Percentiles rank a stretch among this genome's conserved stretches.
Evolutionary conservation across 257 asterid genomes (phyloP).

Genomic region (Fraxinus quadrangulata): DNA sequence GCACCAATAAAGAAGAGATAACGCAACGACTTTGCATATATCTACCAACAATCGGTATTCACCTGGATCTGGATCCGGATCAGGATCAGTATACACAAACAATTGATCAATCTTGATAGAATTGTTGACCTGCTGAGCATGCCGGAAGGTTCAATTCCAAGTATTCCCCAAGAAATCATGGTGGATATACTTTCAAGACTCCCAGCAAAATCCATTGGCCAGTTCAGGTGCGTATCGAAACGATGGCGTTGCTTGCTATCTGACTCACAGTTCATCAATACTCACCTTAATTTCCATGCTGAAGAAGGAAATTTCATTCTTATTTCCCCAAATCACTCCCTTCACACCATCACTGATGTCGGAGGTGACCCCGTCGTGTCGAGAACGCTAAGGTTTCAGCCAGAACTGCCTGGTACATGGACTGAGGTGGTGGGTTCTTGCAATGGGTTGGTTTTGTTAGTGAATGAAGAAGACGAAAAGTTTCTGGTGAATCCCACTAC

Average conservation of each 20-base stretch:
- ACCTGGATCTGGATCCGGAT: no score
- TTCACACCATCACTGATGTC: not conserved
- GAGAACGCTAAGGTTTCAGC: not conserved
- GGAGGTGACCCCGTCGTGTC: not conserved
- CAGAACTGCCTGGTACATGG: not conserved
- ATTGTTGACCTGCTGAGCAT: not conserved
- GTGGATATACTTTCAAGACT: constrained; percentile 16
- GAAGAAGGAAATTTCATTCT: constrained; percentile 9
- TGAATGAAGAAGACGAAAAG: no score
- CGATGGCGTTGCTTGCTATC: constrained; percentile 9
- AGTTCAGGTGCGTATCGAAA: constrained; percentile 25
- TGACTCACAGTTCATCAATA: constrained; percentile 5
- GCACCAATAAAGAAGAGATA: no score
- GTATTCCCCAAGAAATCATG: constrained; percentile 27
- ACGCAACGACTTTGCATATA: no score
- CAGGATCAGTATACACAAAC: no score
- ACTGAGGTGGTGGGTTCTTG: constrained; percentile 17
- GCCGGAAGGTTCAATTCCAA: not conserved
- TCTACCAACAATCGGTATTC: no score
- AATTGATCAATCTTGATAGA: no score
- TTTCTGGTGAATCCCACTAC: constrained; percentile 25
- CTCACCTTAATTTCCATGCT: not conserved
- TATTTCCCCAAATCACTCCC: not conserved
- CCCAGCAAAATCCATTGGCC: constrained; percentile 25
- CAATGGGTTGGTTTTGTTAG: constrained; percentile 24